Evolutionary conservation across 2,329 filamentous ascomycete genomes (phyloP).

Genomic region (Colletotrichum sp.): DNA sequence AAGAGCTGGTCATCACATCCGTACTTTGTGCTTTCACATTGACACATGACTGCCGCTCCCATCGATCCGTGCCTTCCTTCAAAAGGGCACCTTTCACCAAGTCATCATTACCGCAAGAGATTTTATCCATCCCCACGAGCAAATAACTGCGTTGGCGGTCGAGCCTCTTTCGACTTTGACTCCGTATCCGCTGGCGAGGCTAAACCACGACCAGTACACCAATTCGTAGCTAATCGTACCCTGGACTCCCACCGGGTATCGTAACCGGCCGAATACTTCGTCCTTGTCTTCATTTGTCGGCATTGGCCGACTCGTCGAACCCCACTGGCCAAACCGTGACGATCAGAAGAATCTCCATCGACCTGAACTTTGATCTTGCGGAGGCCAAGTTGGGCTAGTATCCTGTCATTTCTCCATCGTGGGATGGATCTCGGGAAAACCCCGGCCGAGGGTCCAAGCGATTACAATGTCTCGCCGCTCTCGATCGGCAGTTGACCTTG

Average conservation of each 20-base stretch:
- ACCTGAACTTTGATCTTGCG: background rate
- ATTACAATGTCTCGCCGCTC: background rate
- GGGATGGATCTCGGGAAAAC: background rate
- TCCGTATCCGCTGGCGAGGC: background rate
- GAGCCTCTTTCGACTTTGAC: background rate
- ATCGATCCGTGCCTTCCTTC: background rate
- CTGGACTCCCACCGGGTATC: background rate
- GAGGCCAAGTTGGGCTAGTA: background rate
- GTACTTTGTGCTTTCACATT: background rate
- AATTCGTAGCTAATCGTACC: background rate
- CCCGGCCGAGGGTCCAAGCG: background rate
- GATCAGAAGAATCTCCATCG: background rate
- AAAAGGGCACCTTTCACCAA: background rate
- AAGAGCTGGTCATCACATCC: background rate
- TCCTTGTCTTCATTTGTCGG: background rate
- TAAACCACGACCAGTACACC: background rate
- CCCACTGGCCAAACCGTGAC: background rate
- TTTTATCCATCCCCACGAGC: background rate
- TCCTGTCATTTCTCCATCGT: background rate
- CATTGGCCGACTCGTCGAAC: background rate
- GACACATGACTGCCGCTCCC: background rate
- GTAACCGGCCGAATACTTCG: background rate
- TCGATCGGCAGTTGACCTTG: slow-evolving; percentile 1
- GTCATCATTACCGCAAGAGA: background rate
- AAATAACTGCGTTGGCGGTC: background rate